Evolutionary conservation across 2,329 filamentous ascomycete species (phyloP).

Genomic region (Tolypocladium tropicale): DNA sequence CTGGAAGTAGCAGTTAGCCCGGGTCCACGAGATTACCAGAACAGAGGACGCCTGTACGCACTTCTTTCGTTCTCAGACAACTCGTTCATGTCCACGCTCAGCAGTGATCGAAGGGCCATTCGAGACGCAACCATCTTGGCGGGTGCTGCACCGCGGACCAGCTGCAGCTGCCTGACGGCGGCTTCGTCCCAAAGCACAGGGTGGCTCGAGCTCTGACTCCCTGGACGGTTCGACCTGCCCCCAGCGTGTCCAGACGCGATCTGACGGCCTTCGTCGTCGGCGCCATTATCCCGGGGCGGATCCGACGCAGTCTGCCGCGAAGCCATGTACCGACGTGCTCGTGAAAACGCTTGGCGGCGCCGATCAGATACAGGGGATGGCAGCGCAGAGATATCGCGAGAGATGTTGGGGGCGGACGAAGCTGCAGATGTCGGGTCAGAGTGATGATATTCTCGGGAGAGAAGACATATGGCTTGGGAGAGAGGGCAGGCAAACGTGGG

Average conservation of each 20-base stretch:
- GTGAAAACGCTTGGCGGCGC: slow-evolving; percentile 14
- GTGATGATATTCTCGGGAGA: too few species aligned
- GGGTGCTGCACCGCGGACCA: slow-evolving; percentile 32
- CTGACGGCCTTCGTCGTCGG: slow-evolving; percentile 1
- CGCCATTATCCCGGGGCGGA: slow-evolving; percentile 10
- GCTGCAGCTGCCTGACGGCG: slow-evolving; percentile 29
- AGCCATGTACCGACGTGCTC: slow-evolving; percentile 15
- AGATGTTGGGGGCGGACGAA: not conserved
- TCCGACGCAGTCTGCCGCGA: slow-evolving; percentile 14
- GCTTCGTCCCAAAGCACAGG: slow-evolving; percentile 15
- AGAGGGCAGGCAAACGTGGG: not conserved
- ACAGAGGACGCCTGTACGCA: slow-evolving; percentile 20
- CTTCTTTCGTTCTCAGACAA: slow-evolving; percentile 37
- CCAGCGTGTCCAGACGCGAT: not conserved
- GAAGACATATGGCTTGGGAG: too few species aligned
- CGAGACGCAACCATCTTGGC: slow-evolving; percentile 38
- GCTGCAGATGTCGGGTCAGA: not conserved
- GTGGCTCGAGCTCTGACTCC: not conserved
- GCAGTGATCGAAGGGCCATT: slow-evolving; percentile 33
- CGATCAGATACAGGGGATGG: slow-evolving; percentile 12
- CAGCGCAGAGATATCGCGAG: not conserved
- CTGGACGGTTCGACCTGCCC: not conserved
- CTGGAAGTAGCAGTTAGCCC: slow-evolving; percentile 22
- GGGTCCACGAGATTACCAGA: not conserved
- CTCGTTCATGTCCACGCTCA: slow-evolving; percentile 33